Base-by-base conservation (phyloP, 148 eudicot species). In the Dysphania ambrosioides region DNA sequence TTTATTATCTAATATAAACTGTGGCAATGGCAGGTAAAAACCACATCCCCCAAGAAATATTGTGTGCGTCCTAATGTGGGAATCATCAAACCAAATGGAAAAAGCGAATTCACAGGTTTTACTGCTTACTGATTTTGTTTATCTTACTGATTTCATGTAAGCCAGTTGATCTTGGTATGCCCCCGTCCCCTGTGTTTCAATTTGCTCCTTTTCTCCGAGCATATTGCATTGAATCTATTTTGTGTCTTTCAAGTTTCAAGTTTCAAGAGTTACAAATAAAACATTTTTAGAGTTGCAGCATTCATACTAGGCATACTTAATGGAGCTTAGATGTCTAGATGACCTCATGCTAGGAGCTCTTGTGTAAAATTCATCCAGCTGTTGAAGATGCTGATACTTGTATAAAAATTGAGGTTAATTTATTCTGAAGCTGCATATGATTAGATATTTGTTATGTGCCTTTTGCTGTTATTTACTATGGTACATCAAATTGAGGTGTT, bases 31-130 rank as follows among this genome's bases (percentile, higher is more conserved):
- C 92, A 91, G 96, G 96, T 91, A 70, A 88, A 88, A 77, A 88
- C 91, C 21, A 88, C 91, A 32, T 86, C 88, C 65, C 91, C 91
- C 15, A 88, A 84, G 85, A 88, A 88, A 78, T 88, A 88, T 58
- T 88, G 91, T 41, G 91, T 88, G 75, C 83, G 87, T 55, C 91
- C 91, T 63, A 88, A 84, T 79, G 75, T 78, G 0, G 89, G 91
- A 49, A 76, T 86, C 57, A 73, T 88, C 79, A 73, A 75, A 72
- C 89, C 91, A 71, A 84, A 84, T 69, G 86, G 79, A 70, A 81
- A 77, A 83, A 78, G 81, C 65, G 85, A 84, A 51, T 86, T 86
- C 77, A 84, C 89, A 70, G 91, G 91, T 88, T 56, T 23, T 26
- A 51, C 21, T 75, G 49, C 41, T 47, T 31, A 55, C 59, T 26